Evolutionary conservation across 208 protist genomes (phyloP).

Genomic region (Leishmania tropica): DNA sequence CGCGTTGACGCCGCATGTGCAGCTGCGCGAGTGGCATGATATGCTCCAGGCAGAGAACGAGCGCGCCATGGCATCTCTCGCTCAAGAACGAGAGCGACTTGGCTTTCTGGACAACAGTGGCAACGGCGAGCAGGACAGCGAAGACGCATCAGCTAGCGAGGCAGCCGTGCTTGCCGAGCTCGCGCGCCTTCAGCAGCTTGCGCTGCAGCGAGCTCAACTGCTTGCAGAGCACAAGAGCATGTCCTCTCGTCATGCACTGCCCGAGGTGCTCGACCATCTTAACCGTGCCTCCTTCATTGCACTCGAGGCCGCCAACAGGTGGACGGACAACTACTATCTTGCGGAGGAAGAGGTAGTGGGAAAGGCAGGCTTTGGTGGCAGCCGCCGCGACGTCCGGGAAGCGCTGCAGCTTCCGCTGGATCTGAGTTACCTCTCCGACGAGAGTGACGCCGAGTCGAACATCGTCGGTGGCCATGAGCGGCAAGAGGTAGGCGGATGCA

Average conservation of each 20-base stretch:
- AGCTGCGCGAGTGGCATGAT: conserved; percentile 12
- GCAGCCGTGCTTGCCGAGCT: conserved; percentile 2
- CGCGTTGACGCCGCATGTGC: neutral
- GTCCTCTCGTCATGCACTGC: conserved; percentile 4
- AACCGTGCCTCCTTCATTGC: conserved; percentile 32
- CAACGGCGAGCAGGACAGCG: neutral
- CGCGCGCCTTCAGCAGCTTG: neutral
- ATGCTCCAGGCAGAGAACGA: neutral
- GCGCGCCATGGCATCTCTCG: neutral
- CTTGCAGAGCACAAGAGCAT: conserved; percentile 13
- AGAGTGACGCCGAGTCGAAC: conserved; percentile 12
- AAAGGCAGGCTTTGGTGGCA: conserved; percentile 28
- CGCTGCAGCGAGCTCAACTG: conserved; percentile 12
- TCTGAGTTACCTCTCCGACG: conserved; percentile 52
- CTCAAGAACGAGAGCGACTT: conserved; percentile 2
- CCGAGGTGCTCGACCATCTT: conserved; percentile 33
- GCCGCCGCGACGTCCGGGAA: conserved; percentile 41
- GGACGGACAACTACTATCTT: conserved; percentile 84
- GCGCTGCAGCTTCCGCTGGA: conserved; percentile 49
- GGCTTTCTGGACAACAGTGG: neutral
- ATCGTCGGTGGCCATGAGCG: neutral
- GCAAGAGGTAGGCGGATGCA: neutral
- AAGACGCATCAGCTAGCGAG: conserved; percentile 5
- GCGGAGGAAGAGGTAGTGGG: conserved; percentile 56
- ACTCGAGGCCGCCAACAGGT: conserved; percentile 70